Percentiles rank a stretch among this genome's conserved stretches.
These are phyloP conservation scores for Blastocystis hominis DNA, from an alignment of 352 stramenopile species.

Conservation along the genomic window DNA sequence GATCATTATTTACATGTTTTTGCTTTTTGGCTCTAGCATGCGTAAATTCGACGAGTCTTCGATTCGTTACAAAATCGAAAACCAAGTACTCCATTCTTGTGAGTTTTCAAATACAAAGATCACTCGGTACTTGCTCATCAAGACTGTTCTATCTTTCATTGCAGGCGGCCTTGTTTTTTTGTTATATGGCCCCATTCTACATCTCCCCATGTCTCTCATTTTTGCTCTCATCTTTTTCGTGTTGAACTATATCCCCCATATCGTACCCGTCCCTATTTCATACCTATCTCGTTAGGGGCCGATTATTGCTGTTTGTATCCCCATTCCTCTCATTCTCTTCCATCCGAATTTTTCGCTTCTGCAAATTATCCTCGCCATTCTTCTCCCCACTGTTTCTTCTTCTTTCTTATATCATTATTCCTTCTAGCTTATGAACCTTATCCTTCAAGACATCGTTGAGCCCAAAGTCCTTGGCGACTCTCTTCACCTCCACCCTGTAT, in stretches of 20 bases:
- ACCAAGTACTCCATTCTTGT: not conserved
- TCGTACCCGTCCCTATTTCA: not conserved
- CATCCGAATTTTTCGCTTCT: not conserved
- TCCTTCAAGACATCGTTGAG: conserved; percentile 40
- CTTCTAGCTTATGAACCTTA: conserved; percentile 31
- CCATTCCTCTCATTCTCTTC: conserved; percentile 37
- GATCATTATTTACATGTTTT: conserved; percentile 42
- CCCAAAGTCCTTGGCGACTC: conserved; percentile 44
- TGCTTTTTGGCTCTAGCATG: conserved; percentile 29
- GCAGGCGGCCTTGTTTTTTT: not conserved
- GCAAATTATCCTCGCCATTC: not conserved
- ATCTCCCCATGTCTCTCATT: conserved; percentile 40
- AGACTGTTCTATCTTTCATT: conserved; percentile 30
- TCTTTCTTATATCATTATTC: not conserved
- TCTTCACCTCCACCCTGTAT: conserved; percentile 22
- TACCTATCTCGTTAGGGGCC: not conserved
- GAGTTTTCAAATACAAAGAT: not conserved
- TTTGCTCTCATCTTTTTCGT: conserved; percentile 43
- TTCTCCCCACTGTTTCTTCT: not conserved
- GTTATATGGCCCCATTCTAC: conserved; percentile 8
- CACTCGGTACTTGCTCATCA: conserved; percentile 41
- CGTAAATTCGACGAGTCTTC: not conserved
- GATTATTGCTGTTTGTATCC: conserved; percentile 21
- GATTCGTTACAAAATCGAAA: conserved; percentile 43
- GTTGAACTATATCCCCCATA: conserved; percentile 47